Conservation (phyloP, 306 rosid genomes). For the Quercus engelmannii region DNA sequence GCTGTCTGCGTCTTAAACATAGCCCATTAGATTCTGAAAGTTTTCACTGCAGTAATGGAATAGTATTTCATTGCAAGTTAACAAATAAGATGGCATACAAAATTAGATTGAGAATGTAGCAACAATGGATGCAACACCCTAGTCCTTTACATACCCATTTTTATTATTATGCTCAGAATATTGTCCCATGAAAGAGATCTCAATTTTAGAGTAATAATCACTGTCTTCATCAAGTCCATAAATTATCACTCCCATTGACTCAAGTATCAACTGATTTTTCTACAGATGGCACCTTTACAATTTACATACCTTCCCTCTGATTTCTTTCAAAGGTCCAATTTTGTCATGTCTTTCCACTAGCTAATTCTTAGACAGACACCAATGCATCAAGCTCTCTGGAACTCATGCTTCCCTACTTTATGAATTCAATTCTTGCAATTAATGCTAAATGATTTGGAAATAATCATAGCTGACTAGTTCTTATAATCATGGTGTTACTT, state of each 20-base stretch:
- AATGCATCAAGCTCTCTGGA: slow-evolving; percentile 75
- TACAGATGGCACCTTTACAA: slow-evolving; percentile 38
- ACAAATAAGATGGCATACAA: neutral
- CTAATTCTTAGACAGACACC: slow-evolving; percentile 64
- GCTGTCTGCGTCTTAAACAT: neutral
- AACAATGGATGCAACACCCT: neutral
- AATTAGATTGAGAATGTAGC: neutral
- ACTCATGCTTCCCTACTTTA: slow-evolving; percentile 66
- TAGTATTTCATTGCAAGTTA: neutral
- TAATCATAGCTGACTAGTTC: neutral
- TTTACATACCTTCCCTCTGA: slow-evolving; percentile 37
- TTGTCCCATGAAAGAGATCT: slow-evolving; percentile 65
- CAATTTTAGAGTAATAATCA: slow-evolving; percentile 30
- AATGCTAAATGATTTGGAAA: slow-evolving; percentile 7
- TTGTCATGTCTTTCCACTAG: slow-evolving; percentile 55
- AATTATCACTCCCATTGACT: slow-evolving; percentile 79
- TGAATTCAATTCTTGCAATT: slow-evolving; percentile 85
- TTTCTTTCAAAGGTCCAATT: slow-evolving; percentile 12
- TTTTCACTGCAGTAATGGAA: slow-evolving; percentile 7
- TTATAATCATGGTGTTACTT: too few relatives aligned
- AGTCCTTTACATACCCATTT: slow-evolving; percentile 54
- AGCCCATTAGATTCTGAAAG: neutral
- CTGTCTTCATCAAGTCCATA: slow-evolving; percentile 58
- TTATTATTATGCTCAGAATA: slow-evolving; percentile 78
- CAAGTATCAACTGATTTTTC: slow-evolving; percentile 69